Conservation (phyloP, 2,329 filamentous ascomycete genomes). For the Colletotrichum costaricense region DNA sequence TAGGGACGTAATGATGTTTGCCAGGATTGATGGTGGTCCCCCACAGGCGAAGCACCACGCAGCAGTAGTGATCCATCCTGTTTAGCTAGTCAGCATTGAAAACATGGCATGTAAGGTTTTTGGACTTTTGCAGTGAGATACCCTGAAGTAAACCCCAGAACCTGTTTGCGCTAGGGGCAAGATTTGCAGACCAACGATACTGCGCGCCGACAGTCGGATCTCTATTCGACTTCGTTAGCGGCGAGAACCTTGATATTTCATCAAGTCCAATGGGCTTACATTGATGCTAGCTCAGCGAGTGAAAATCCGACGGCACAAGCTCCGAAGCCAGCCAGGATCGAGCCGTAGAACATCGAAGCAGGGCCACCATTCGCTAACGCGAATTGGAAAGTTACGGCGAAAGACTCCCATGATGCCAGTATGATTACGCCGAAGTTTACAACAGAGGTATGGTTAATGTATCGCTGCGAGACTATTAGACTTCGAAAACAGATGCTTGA, state of each 20-base stretch:
- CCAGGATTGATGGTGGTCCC: not conserved
- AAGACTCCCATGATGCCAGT: not conserved
- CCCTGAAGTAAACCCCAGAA: not conserved
- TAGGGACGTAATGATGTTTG: not conserved
- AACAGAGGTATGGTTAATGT: not conserved
- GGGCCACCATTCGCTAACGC: not conserved
- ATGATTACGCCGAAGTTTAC: not conserved
- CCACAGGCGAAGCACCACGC: constrained; percentile 8
- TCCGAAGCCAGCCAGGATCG: not conserved
- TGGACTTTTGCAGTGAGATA: too few species aligned
- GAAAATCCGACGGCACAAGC: not conserved
- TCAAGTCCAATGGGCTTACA: not conserved
- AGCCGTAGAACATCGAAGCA: not conserved
- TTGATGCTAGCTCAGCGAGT: not conserved
- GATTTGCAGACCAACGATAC: not conserved
- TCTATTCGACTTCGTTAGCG: not conserved
- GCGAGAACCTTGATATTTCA: not conserved
- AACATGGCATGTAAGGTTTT: too few species aligned
- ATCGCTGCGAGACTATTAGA: not conserved
- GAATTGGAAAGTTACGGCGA: not conserved
- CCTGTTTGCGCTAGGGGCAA: not conserved
- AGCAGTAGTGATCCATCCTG: not conserved
- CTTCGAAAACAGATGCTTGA: too few species aligned
- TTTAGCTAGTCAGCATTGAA: not conserved
- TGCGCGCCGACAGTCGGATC: not conserved